phyloP scores from a whole-genome alignment of 2,329 filamentous ascomycete species.

The Dothidotthia symphoricarpi region DNA sequence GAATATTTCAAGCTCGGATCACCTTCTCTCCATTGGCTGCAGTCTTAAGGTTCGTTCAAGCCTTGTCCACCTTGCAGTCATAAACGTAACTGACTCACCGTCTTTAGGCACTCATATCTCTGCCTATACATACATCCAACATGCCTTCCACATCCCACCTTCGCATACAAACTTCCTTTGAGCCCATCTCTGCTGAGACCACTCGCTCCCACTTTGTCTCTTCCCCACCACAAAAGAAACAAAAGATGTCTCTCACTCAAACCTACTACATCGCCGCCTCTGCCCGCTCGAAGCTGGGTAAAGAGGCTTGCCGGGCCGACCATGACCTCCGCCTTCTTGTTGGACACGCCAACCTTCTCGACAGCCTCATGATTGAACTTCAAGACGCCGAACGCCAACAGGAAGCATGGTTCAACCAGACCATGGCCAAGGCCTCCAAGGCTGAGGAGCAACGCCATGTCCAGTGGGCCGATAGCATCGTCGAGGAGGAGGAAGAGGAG shows the following conservation, averaged over 20 bases:
- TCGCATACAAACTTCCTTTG: constrained; percentile 48
- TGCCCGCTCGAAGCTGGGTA: constrained; percentile 91
- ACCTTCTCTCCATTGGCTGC: constrained; percentile 35
- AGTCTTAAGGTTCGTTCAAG: constrained; percentile 31
- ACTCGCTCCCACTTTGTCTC: constrained; percentile 45
- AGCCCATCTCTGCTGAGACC: constrained; percentile 47
- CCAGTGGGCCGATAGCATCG: constrained; percentile 80
- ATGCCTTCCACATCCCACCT: constrained; percentile 52
- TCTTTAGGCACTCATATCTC: constrained; percentile 31
- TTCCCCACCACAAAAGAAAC: constrained; percentile 55
- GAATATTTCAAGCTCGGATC: constrained; percentile 29
- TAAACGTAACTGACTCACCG: constrained; percentile 54
- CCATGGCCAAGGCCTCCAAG: constrained; percentile 71
- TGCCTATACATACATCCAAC: constrained; percentile 29
- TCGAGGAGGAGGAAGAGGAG: constrained; percentile 73
- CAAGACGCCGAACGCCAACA: constrained; percentile 93
- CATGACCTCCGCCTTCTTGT: constrained; percentile 95
- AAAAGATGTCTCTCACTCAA: constrained; percentile 96
- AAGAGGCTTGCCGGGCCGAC: constrained; percentile 83
- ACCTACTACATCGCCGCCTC: constrained; percentile 98
- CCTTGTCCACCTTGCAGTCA: constrained; percentile 32
- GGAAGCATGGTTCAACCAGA: constrained; percentile 97
- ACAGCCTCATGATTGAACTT: constrained; percentile 87
- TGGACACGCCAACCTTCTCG: constrained; percentile 96
- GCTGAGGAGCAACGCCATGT: constrained; percentile 67